Conservation (phyloP, 768 basidiomycete species). For the Gloeopeniophorella convolvens region DNA sequence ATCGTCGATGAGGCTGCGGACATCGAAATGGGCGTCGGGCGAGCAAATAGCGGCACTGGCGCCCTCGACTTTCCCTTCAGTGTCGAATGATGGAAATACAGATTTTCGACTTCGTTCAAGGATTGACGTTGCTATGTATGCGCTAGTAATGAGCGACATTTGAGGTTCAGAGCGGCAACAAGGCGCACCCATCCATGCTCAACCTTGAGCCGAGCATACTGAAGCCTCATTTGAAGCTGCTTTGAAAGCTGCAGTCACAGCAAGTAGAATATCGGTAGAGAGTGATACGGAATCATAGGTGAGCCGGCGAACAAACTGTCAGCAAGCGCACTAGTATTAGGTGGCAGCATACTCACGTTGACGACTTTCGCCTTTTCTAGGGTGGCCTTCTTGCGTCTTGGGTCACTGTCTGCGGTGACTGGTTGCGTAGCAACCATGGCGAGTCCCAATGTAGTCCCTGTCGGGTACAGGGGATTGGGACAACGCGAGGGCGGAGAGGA, state of each 20-base stretch:
- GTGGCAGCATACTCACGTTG: conserved; percentile 36
- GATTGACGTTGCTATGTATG: conserved; percentile 60
- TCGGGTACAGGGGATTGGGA: background rate
- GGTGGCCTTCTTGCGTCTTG: conserved; percentile 40
- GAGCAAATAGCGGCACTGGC: conserved; percentile 22
- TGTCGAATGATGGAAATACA: conserved; percentile 69
- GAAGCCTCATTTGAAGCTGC: conserved; percentile 66
- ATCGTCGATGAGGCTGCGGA: background rate
- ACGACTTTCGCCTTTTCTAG: conserved; percentile 51
- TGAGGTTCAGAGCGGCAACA: background rate
- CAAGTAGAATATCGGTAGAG: too few species aligned
- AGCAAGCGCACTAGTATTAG: background rate
- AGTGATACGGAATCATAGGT: too few species aligned
- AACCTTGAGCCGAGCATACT: conserved; percentile 70
- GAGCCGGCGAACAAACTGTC: background rate
- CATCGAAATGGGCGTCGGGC: conserved; percentile 24
- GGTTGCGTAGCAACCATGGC: conserved; percentile 12
- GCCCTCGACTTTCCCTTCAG: conserved; percentile 24
- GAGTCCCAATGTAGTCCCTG: background rate
- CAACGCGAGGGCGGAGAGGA: background rate
- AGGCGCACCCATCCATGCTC: conserved; percentile 71
- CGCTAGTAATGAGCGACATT: background rate
- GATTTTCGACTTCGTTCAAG: conserved; percentile 72
- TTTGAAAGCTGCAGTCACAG: conserved; percentile 45
- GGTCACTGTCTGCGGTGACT: conserved; percentile 1